Evolutionary conservation across 768 basidiomycete genomes (phyloP).

Genomic region (Boletellus sp.): DNA sequence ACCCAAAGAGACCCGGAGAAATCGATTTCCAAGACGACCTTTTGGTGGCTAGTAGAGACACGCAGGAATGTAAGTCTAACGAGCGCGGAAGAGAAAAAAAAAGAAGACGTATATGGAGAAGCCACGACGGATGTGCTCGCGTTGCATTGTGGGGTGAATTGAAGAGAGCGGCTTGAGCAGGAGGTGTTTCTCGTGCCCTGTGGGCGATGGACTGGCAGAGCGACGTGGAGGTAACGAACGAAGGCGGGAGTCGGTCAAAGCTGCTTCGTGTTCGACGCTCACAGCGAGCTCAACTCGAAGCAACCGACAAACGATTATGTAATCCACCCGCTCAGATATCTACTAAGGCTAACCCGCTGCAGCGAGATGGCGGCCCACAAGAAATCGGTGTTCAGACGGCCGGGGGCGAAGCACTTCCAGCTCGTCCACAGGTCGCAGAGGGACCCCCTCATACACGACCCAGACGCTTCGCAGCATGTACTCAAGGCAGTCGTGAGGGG

Average conservation of each 20-base stretch:
- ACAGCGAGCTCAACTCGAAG: slow-evolving; percentile 22
- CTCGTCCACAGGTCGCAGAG: slow-evolving; percentile 95
- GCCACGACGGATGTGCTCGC: slow-evolving; percentile 75
- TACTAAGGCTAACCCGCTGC: no score
- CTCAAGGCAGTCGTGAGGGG: slow-evolving; percentile 76
- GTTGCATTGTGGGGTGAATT: slow-evolving; percentile 44
- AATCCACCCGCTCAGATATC: slow-evolving; percentile 9
- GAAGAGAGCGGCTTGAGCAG: background rate
- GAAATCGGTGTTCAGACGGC: slow-evolving; percentile 86
- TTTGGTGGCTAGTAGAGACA: slow-evolving; percentile 90
- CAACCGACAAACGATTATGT: slow-evolving; percentile 30
- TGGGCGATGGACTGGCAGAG: background rate
- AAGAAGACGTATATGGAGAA: slow-evolving; percentile 82
- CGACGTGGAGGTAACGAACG: slow-evolving; percentile 1
- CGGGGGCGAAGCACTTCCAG: slow-evolving; percentile 91
- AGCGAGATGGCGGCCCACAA: slow-evolving; percentile 60
- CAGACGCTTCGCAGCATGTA: slow-evolving; percentile 85
- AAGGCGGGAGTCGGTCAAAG: slow-evolving; percentile 7
- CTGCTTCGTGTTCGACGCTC: slow-evolving; percentile 18
- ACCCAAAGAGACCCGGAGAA: slow-evolving; percentile 86
- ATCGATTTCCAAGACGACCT: slow-evolving; percentile 91
- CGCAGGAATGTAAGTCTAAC: slow-evolving; percentile 43
- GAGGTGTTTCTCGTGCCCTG: background rate
- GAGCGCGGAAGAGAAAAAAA: slow-evolving; percentile 17
- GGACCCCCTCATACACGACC: slow-evolving; percentile 93